Evolutionary conservation across 768 basidiomycete genomes (phyloP).

Genomic region (Boletus tylopilopsis): DNA sequence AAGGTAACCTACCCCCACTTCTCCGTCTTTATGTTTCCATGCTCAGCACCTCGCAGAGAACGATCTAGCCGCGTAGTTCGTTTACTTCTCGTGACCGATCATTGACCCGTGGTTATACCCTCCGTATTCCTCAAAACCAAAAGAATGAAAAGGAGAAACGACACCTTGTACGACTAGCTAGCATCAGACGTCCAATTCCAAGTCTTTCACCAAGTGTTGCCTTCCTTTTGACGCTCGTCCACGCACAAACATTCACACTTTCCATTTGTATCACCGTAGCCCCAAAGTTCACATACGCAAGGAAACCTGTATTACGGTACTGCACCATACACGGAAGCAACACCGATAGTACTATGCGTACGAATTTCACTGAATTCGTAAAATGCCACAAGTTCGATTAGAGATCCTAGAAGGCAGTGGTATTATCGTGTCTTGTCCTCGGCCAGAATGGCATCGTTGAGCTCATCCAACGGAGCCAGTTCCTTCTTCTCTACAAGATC

Average conservation of each 20-base stretch:
- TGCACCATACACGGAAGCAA: constrained; percentile 12
- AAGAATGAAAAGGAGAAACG: background rate
- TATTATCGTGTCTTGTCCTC: constrained; percentile 43
- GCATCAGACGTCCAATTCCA: background rate
- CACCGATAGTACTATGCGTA: constrained; percentile 9
- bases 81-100: background rate
- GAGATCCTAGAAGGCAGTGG: background rate
- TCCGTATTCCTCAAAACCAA: background rate
- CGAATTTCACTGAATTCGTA: background rate
- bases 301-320: constrained; percentile 8
- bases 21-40: background rate
- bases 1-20: constrained; percentile 47
- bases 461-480: constrained; percentile 88
- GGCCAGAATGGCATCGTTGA: constrained; percentile 85
- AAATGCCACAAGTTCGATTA: background rate
- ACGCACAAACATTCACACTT: constrained; percentile 1
- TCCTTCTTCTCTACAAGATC: constrained; percentile 97
- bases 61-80: constrained; percentile 40
- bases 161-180: background rate
- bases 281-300: background rate
- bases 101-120: constrained; percentile 4
- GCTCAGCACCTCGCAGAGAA: constrained; percentile 39
- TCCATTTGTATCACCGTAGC: background rate
- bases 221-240: background rate
- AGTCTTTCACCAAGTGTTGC: background rate